Base-by-base conservation (phyloP, 805 yeast species). In the Wickerhamiella azyma region DNA sequence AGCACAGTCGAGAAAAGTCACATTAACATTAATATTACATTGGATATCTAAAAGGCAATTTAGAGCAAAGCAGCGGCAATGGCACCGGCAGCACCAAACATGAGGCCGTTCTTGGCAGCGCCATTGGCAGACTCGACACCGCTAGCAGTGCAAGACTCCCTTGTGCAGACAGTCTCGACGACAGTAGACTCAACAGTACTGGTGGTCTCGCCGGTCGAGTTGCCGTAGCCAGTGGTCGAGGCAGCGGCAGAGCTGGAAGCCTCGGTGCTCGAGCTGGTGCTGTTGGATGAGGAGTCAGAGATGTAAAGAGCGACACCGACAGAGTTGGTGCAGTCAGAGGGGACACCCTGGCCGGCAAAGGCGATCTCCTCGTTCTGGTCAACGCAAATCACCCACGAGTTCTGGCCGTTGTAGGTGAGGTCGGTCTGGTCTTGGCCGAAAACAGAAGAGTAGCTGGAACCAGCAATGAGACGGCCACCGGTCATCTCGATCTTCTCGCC, bases 161-260 rank as follows among this genome's bases (percentile, higher is more conserved):
- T 37, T 11, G 45, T 41, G 45, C 45, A 41, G 33, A 35, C 39
- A 26, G 45, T 41, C 45, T 41, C 45, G 18, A 18, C 16, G 33
- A 41, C 45, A 21, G 39, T 35, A 26, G 32, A 26, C 26, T 33
- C 39, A 11, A 35, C 45, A 10, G 35, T 39, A 14, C n/a, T 28
- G 28, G 45, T 42, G 30, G 43, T 32, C 29, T 38, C 35, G 13
- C 18, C 41, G 8, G 32, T 36, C 28, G 32, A 5, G 33, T 30
- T 21, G 26, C 26, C 17, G 24, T 26, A 24, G 16, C 21, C 5
- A 41, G 29, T 17, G 39, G 43, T n/a, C n/a, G 43, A 21, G 21
- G 44, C 47, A 26, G 48, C 39, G 39, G 52, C 26, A n/a, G 49
- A 35, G 24, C 38, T 18, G 19, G 42, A 45, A 24, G 44, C 21